phyloP scores from a whole-genome alignment of 2,329 filamentous ascomycete genomes.

The Diaporthe nobilis region DNA sequence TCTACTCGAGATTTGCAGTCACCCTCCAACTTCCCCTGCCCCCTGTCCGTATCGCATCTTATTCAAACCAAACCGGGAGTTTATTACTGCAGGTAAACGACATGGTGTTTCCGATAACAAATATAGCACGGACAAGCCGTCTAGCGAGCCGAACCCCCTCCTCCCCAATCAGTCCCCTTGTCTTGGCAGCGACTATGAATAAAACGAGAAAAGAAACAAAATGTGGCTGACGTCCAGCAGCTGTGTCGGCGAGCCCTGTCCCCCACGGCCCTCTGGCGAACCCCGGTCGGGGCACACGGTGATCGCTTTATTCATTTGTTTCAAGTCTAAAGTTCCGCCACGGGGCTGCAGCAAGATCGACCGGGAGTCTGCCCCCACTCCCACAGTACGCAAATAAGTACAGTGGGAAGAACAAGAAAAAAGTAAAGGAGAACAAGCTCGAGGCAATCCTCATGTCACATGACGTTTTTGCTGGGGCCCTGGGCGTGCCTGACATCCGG shows the following conservation, averaged over 20 bases:
- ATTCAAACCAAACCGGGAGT: not conserved
- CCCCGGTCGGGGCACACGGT: conserved; percentile 12
- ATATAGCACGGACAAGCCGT: conserved; percentile 20
- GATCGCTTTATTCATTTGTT: conserved; percentile 39
- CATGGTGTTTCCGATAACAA: conserved; percentile 19
- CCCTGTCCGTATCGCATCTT: not conserved
- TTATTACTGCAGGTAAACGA: conserved; percentile 16
- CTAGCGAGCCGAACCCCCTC: conserved; percentile 1
- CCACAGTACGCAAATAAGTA: conserved; percentile 21
- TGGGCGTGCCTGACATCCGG: conserved; percentile 20
- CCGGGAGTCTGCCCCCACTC: conserved; percentile 24
- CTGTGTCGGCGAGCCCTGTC: conserved; percentile 28
- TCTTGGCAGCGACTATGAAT: conserved; percentile 21
- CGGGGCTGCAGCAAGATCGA: conserved; percentile 30
- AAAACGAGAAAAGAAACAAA: conserved; percentile 23
- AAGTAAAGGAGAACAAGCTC: conserved; percentile 18
- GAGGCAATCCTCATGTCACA: conserved; percentile 17
- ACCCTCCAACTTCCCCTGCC: conserved; percentile 2
- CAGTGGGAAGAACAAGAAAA: not conserved
- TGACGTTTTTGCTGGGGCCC: conserved; percentile 13
- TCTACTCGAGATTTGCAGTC: conserved; percentile 20
- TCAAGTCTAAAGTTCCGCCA: conserved; percentile 39
- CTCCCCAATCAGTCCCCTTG: not conserved
- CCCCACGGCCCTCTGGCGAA: not conserved
- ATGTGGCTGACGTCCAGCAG: conserved; percentile 11